Evolutionary conservation across 1,139 yeast species (phyloP), one percentile per base, ranked within the genome.

Genomic region (Pichia sp.): DNA sequence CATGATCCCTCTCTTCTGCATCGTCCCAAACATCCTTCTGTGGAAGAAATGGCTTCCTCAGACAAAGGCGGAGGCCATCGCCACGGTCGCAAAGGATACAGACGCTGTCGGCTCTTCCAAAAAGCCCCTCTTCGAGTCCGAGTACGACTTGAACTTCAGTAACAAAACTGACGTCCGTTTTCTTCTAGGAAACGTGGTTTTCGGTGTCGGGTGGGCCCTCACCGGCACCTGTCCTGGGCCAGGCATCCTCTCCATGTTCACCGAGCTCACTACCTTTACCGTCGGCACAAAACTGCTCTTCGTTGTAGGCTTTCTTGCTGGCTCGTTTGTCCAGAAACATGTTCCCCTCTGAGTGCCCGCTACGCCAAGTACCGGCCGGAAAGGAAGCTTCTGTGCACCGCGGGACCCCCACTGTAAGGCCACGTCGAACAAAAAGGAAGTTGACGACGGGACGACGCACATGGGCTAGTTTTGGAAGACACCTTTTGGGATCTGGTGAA

Each of bases 161-260:
- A 64, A 60, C 7, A 55, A 62, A 2, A 62, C 70, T 4, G 59
- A 67, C 0, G 41, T 52, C 0, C 64, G 61, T 44, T 70, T 76
- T 47, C 45, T 76, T 0, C 5, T 72, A 2, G 81, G 81, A 3
- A 68, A 74, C 52, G 65, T 66, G 0, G 36, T 75, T 2, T 77
- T 76, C 59, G 81, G 81, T 3, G 29, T 73, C 8, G 81, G 80
- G 1, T 77, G 81, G 81, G 80, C 78, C 1, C 43, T 75, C 2
- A 61, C 72, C 0, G 81, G 81, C 1, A 64, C 75, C 8, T 77
- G 80, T 59, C 80, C 81, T 0, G 80, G 78, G 3, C 80, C 81
- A 8, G 81, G 75, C 8, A 55, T 73, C 1, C 45, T 71, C 1
- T 52, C 61, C 2, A 11, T 55, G 26, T 52, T 59, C 1, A 50